Base-by-base conservation (phyloP, 2,329 filamentous ascomycete genomes). In the Mycosphaerella sp. region DNA sequence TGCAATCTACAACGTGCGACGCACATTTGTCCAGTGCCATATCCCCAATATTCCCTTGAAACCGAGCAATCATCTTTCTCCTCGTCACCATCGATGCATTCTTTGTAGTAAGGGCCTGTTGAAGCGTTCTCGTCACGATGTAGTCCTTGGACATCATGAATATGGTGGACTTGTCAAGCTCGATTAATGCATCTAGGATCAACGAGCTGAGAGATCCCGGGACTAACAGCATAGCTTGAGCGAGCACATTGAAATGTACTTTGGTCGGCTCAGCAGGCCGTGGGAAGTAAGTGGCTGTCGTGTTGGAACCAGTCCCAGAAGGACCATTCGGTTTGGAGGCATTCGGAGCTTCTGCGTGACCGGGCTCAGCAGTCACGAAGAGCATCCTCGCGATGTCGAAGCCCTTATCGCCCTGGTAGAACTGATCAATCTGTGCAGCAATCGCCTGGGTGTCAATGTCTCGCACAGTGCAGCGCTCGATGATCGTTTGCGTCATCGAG, bases 401-500 rank as follows among this genome's bases (percentile, higher is more conserved):
- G 5, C 32, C 43, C 54, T 55, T 75, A n/a, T 66, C 59, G 1
- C 67, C 70, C 41, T 75, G 74, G 63, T 81, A 83, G 27, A 78
- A 75, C 16, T 78, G 73, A 55, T 81, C 77, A 8, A 87, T 72
- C 37, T 79, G 72, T 32, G 72, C 70, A 4, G 79, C 77, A 48
- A 86, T 75, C 6, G 73, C 73, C 34, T 73, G 69, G 1, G 76
- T 77, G 61, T 84, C 75, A 18, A 82, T 74, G 3, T 74, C 74
- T 50, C 91, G 83, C 8, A 84, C 81, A 4, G 81, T 72, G 65
- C 88, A 95, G 55, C 91, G 80, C 68, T 96, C 89, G 55, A 97
- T 85, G 3, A 97, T 73, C 0, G 84, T 83, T 65, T 84, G 87
- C 61, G 96, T 79, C 9, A 95, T 84, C 49, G 86, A 84, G 54